Base-by-base conservation (phyloP, 108 stramenopile genomes). In the Ochromonas danica region DNA sequence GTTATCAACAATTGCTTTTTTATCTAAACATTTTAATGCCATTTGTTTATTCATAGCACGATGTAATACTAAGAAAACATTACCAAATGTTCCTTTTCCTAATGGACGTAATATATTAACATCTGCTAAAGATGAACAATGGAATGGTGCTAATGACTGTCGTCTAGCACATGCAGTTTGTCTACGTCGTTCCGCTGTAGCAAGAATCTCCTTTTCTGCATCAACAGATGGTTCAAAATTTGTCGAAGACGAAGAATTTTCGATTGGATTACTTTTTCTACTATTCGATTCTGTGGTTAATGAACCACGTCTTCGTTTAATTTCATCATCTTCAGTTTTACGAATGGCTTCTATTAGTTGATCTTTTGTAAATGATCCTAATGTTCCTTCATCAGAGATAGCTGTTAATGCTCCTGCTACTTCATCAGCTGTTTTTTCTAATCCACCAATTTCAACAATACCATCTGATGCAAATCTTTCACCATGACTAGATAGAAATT, bases 1-100 rank as follows among this genome's bases (percentile, higher is more conserved):
- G 31, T 60, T 75, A 10, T 39, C 31, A 6, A 75, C 72, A 10
- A 75, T 10, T 36, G 72, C 72, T 28, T 36, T 3, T 41, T 75
- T 75, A 25, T 75, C 72, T 36, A 75, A 36, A 75, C 72, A 75
- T 41, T 75, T 75, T 25, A 75, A 41, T 10, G 72, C 72, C 3
- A 42, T 27, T 10, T 27, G 40, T 41, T 27, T 75, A 6, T 41
- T 36, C 27, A 22, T 75, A 27, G 10, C 3, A 10, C 38, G 6
- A 31, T 75, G 17, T 10, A 14, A 28, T 6, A 3, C 3, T 31
- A 75, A 41, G 25, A 30, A 75, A 28, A 75, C 72, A 6, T 3
- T n/a, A 22, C 72, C 72, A 41, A 75, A 75, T 10, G 72, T 75
- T 6, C 72, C 72, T 36, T 75, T 39, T 38, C 72, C 72, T 10